These are phyloP conservation scores for Blastobotrys robertii DNA, from an alignment of 805 yeast genomes.

Conservation along the genomic window DNA sequence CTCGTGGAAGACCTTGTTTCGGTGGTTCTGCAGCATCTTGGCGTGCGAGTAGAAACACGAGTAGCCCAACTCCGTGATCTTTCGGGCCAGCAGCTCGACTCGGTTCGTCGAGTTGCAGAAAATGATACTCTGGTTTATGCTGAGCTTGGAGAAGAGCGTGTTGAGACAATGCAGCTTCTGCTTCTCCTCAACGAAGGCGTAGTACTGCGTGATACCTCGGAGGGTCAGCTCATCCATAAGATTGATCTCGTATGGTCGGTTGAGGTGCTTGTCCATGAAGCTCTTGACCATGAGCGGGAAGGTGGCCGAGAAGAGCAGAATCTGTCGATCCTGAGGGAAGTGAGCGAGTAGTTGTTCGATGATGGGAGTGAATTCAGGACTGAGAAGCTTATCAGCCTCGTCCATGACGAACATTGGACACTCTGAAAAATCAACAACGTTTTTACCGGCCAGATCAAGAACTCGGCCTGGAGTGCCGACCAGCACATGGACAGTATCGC, in stretches of 20 bases:
- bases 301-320: conserved; percentile 86
- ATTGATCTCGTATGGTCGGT: conserved; percentile 89
- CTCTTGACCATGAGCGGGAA: conserved; percentile 90
- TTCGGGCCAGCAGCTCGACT: conserved; percentile 90
- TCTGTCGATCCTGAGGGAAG: conserved; percentile 74
- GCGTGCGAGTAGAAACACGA: conserved; percentile 97
- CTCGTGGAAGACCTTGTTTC: conserved; percentile 97
- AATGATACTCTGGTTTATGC: conserved; percentile 92
- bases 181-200: conserved; percentile 96
- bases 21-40: conserved; percentile 91
- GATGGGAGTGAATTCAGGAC: conserved; percentile 78
- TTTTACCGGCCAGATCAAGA: conserved; percentile 82
- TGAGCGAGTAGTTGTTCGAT: conserved; percentile 78
- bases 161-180: conserved; percentile 94
- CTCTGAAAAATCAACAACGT: conserved; percentile 75
- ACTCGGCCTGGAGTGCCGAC: conserved; percentile 99
- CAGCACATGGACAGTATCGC: conserved; percentile 85
- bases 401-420: conserved; percentile 92
- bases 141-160: conserved; percentile 86
- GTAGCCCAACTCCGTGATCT: conserved; percentile 91
- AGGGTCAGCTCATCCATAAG: conserved; percentile 95
- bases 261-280: conserved; percentile 84
- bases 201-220: conserved; percentile 93
- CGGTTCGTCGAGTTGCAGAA: conserved; percentile 96
- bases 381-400: conserved; percentile 95